Percentiles rank a stretch among this genome's conserved stretches.
phyloP scores from a whole-genome alignment of 768 basidiomycete genomes.

The Boletales sp. region DNA sequence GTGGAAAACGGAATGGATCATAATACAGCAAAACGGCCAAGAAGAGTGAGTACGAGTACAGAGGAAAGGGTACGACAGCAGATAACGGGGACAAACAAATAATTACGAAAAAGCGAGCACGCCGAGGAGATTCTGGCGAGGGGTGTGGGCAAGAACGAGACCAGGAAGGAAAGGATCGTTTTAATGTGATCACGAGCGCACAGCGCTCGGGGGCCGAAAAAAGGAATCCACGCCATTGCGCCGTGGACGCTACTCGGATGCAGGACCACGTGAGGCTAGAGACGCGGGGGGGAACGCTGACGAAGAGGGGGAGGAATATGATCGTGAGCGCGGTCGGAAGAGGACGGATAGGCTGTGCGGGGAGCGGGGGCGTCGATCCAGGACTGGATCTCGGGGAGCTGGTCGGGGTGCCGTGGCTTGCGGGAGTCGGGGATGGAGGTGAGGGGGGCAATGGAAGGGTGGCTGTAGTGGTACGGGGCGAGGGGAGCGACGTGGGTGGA shows the following conservation, averaged over 20 bases:
- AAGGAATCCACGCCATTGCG: constrained; percentile 20
- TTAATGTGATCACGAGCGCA: not conserved
- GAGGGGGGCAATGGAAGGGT: constrained; percentile 51
- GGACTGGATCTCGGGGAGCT: constrained; percentile 45
- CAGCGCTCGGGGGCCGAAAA: too few relatives aligned
- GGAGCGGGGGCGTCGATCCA: constrained; percentile 39
- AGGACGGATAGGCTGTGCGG: constrained; percentile 26
- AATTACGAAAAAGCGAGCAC: constrained; percentile 16
- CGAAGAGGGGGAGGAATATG: constrained; percentile 24
- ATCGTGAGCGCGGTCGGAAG: constrained; percentile 31
- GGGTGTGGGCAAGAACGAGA: constrained; percentile 19
- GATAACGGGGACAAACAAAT: not conserved
- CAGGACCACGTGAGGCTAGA: constrained; percentile 33
- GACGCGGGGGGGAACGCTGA: constrained; percentile 31
- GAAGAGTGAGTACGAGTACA: constrained; percentile 25
- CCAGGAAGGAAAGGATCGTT: constrained; percentile 2
- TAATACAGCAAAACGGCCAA: constrained; percentile 29
- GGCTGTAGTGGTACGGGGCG: constrained; percentile 48
- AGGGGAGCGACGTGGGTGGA: constrained; percentile 37
- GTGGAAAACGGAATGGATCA: constrained; percentile 18
- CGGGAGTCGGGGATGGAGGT: constrained; percentile 34
- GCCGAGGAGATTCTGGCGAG: constrained; percentile 16
- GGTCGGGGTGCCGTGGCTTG: constrained; percentile 32
- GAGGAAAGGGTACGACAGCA: constrained; percentile 12
- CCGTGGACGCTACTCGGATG: constrained; percentile 28